Conservation (phyloP, 139 green algal genomes). For the Ettlia oleoabundans region DNA sequence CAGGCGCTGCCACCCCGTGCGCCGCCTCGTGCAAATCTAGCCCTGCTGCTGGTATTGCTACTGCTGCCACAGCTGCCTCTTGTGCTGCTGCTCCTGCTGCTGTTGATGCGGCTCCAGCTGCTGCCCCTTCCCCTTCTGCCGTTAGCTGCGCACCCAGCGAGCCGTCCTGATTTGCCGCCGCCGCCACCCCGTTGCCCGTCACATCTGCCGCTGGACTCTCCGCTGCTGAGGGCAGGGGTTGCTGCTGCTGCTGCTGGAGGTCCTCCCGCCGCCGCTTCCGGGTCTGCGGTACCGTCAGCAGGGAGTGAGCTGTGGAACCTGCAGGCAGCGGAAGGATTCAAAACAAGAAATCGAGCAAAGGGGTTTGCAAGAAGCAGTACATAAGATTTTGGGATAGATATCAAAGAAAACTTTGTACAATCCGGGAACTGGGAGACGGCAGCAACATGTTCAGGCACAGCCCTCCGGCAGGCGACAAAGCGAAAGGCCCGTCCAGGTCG, state of each 20-base stretch:
- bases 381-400: too few relatives aligned
- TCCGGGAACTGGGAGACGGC: too few relatives aligned
- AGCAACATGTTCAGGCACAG: too few relatives aligned
- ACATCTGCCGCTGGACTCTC: neutral
- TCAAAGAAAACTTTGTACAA: too few relatives aligned
- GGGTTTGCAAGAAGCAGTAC: too few relatives aligned
- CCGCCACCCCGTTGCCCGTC: neutral
- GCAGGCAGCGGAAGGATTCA: neutral
- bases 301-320: constrained; percentile 51
- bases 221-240: neutral
- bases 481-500: too few relatives aligned
- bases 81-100: neutral
- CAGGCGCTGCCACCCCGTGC: neutral
- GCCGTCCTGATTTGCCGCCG: too few relatives aligned
- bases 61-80: neutral
- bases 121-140: neutral
- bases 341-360: neutral
- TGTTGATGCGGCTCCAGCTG: neutral
- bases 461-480: too few relatives aligned
- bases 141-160: too few relatives aligned
- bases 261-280: constrained; percentile 58
- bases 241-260: neutral
- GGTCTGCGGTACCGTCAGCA: constrained; percentile 60
- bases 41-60: neutral
- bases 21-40: neutral